These are phyloP conservation scores for Talaromyces marneffei DNA, from an alignment of 2,329 filamentous ascomycete species.

Conservation along the genomic window DNA sequence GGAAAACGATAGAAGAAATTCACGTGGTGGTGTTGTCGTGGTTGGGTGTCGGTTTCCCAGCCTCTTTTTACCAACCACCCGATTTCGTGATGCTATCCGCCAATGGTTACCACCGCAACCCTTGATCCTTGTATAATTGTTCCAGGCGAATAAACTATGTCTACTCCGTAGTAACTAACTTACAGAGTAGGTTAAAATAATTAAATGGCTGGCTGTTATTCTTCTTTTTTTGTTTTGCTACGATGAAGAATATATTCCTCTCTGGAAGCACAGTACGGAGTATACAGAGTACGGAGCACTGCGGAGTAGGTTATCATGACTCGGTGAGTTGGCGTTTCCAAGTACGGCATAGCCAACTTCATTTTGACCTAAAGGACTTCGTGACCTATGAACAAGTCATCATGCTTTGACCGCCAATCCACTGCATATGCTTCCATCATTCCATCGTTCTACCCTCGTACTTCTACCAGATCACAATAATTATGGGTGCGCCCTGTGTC, in stretches of 20 bases:
- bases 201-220: neutral
- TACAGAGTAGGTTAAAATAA: neutral
- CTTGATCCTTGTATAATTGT: neutral
- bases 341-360: neutral
- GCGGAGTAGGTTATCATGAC: neutral
- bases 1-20: neutral
- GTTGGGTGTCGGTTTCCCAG: slow-evolving; percentile 10
- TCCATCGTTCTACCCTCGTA: neutral
- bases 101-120: slow-evolving; percentile 6
- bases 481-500: neutral
- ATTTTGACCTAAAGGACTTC: no score
- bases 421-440: neutral
- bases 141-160: neutral
- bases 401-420: neutral
- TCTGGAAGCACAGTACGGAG: no score
- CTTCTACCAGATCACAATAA: no score
- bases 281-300: no score
- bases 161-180: neutral
- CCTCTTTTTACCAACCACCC: slow-evolving; percentile 17
- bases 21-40: slow-evolving; percentile 6
- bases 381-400: neutral
- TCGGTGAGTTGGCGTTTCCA: neutral
- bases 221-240: neutral
- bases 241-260: neutral
- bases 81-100: slow-evolving; percentile 13